phyloP scores from a whole-genome alignment of 208 protist species.

The Blechomonas ayalai region DNA sequence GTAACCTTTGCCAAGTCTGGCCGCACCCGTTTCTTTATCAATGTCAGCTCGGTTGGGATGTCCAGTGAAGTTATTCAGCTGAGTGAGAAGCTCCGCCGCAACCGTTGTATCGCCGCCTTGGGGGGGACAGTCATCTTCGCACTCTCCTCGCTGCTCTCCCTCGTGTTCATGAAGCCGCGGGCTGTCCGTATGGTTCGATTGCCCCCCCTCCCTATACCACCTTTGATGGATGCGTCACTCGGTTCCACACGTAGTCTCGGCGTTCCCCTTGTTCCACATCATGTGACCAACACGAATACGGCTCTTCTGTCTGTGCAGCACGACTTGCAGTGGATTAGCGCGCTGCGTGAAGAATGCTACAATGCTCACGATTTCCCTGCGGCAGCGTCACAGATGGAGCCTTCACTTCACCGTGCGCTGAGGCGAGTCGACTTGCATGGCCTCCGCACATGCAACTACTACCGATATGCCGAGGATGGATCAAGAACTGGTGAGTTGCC shows the following conservation, averaged over 20 bases:
- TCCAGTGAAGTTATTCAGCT: slow-evolving; percentile 69
- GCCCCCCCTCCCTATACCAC: slow-evolving; percentile 13
- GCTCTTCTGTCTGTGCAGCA: slow-evolving; percentile 8
- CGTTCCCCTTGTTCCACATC: slow-evolving; percentile 2
- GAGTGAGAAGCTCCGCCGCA: slow-evolving; percentile 40
- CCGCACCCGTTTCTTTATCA: slow-evolving; percentile 62
- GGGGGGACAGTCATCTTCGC: slow-evolving; percentile 61
- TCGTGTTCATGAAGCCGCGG: slow-evolving; percentile 43
- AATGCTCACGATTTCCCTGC: too few relatives aligned
- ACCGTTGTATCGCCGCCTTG: slow-evolving; percentile 15
- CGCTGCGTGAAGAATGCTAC: neutral
- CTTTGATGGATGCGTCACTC: slow-evolving; percentile 6
- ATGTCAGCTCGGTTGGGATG: slow-evolving; percentile 75
- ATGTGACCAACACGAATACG: neutral
- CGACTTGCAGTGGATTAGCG: slow-evolving; percentile 7
- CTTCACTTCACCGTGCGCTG: too few relatives aligned
- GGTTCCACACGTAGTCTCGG: neutral
- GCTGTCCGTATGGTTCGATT: slow-evolving; percentile 35
- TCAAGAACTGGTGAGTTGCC: neutral
- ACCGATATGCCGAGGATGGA: slow-evolving; percentile 1
- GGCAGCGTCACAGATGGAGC: too few relatives aligned
- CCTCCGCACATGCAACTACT: too few relatives aligned
- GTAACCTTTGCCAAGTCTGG: slow-evolving; percentile 67
- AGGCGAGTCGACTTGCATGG: too few relatives aligned
- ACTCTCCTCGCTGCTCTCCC: slow-evolving; percentile 28